Conservation (phyloP, 73 alveolate genomes). For the Paramecium sexaurelia region DNA sequence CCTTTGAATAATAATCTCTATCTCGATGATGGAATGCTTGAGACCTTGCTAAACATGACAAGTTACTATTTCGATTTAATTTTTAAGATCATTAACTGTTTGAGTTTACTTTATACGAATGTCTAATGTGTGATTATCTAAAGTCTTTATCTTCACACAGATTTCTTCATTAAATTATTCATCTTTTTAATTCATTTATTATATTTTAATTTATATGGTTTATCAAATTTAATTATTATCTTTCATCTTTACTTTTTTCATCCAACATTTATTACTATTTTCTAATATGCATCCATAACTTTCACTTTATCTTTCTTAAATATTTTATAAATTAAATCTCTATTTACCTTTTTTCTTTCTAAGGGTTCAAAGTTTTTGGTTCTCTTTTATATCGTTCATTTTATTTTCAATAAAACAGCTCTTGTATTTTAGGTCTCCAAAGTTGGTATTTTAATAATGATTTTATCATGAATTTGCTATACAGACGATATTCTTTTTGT, state of each 20-base stretch:
- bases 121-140: slow-evolving; percentile 19
- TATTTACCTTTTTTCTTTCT: background rate
- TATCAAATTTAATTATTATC: background rate
- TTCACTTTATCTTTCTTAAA: background rate
- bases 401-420: too few relatives aligned
- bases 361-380: background rate
- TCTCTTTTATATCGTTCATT: background rate
- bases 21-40: slow-evolving; percentile 25
- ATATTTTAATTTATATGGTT: slow-evolving; percentile 34
- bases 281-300: background rate
- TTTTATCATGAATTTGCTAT: too few relatives aligned
- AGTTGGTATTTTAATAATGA: too few relatives aligned
- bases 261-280: slow-evolving; percentile 29
- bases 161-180: slow-evolving; percentile 1
- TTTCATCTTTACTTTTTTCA: slow-evolving; percentile 3
- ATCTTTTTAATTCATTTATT: slow-evolving; percentile 24
- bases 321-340: background rate
- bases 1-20: slow-evolving; percentile 20
- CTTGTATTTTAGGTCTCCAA: too few relatives aligned
- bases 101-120: background rate
- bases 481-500: too few relatives aligned
- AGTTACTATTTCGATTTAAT: slow-evolving; percentile 21
- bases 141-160: slow-evolving; percentile 13
- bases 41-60: background rate
- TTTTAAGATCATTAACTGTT: background rate